Evolutionary conservation across 176 grass and related monocot genomes (phyloP).

Genomic region (Dactylis glomerata): DNA sequence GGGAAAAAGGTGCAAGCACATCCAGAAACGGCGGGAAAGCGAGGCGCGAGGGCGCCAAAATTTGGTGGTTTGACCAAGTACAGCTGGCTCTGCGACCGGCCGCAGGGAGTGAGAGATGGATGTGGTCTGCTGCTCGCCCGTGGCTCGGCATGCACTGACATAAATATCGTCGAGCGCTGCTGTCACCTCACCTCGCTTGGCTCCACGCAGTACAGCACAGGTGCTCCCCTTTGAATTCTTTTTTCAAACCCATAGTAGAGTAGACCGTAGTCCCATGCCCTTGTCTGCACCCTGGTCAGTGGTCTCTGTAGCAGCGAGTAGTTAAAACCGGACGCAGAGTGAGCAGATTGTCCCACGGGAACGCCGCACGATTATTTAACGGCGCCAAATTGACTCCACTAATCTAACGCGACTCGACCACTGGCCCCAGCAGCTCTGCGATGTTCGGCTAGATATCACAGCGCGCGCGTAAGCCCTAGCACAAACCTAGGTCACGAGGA

Average conservation of each 20-base stretch:
- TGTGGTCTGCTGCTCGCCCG: not conserved
- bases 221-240: too few relatives aligned
- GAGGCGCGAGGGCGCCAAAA: not conserved
- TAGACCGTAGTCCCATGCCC: not conserved
- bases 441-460: not conserved
- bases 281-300: not conserved
- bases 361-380: not conserved
- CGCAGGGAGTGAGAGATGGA: not conserved
- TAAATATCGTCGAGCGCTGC: not conserved
- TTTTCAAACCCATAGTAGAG: not conserved
- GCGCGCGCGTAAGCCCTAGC: not conserved
- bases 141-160: not conserved
- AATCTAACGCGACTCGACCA: not conserved
- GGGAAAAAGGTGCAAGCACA: slow-evolving; percentile 14
- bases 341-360: slow-evolving; percentile 10
- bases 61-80: slow-evolving; percentile 33
- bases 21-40: slow-evolving; percentile 42
- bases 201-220: too few relatives aligned
- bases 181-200: not conserved
- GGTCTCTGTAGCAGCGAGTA: too few relatives aligned
- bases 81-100: slow-evolving; percentile 24
- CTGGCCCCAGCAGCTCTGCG: not conserved
- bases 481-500: not conserved
- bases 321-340: not conserved
- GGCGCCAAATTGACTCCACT: not conserved